Evolutionary conservation across 2,329 filamentous ascomycete genomes (phyloP), one percentile per base, ranked within the genome.

Genomic region (Diaporthe sp.): DNA sequence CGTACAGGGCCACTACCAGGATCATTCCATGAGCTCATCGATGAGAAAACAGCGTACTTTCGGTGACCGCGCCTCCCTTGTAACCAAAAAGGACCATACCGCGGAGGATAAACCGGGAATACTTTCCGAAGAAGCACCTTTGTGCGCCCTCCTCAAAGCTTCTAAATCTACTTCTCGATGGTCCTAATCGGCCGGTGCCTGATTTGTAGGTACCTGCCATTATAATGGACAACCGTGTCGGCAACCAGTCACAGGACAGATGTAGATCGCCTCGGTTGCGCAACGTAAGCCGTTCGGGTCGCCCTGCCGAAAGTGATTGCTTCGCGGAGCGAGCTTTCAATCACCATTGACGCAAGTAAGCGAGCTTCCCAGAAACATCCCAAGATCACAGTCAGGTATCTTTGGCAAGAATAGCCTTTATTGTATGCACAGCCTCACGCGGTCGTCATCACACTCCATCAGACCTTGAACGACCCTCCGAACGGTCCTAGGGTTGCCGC

Each of bases 231-330:
- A 3, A 28, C 28, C 28, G 28, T 28, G 28, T 28, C 4, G n/a
- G 60, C n/a, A 57, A 19, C 22, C 46, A 10, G 13, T 28, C 57
- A 13, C 55, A 78, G 0, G 70, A 67, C 0, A 79, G 82, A 3
- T 82, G 83, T 0, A 73, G 78, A 0, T 84, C 84, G 0, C 82
- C 84, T 0, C 85, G 85, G 51, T 84, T 84, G 2, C 82, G 84
- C 7, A 84, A 85, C 49, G 80, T 82, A 4, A 86, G 84, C n/a
- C 79, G 81, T 4, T 51, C 53, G 15, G 53, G 60, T 3, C 10
- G 42, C 8, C 55, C 25, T 3, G 1, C 62, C 2, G 71, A 34
- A 4, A 15, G 22, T n/a, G n/a, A 13, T 12, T 49, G 42, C 13
- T 49, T n/a, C 61, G 49, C 12, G 34, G 62, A 37, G 25, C 42